Evolutionary conservation across 164 flowering plant genomes (phyloP).

Genomic region (Magnolia kwangsiensis): DNA sequence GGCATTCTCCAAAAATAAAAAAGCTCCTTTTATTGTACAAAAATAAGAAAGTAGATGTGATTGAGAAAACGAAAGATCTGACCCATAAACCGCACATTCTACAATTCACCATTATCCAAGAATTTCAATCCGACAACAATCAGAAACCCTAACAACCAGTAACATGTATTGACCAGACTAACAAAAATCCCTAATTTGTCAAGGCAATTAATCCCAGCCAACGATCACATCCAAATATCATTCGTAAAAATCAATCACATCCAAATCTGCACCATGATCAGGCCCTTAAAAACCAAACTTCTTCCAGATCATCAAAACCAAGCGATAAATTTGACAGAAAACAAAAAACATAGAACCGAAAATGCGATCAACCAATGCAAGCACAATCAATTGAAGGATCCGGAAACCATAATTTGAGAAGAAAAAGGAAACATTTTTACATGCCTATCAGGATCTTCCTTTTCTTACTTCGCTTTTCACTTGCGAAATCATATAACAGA

Average conservation of each 20-base stretch:
- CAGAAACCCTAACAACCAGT: not conserved
- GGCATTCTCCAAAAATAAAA: not conserved
- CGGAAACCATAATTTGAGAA: constrained; percentile 18
- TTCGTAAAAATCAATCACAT: not conserved
- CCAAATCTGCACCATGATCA: constrained; percentile 5
- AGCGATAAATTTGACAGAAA: not conserved
- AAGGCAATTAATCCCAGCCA: not conserved
- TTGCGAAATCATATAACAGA: no score
- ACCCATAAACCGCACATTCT: not conserved
- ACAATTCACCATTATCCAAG: not conserved
- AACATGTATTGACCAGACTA: not conserved
- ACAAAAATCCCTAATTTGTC: not conserved
- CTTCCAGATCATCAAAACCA: not conserved
- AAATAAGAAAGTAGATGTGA: not conserved
- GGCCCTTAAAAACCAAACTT: not conserved
- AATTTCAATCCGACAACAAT: not conserved
- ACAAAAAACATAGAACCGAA: not conserved
- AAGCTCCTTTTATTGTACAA: not conserved
- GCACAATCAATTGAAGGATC: not conserved
- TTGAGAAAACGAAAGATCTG: not conserved
- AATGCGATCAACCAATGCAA: not conserved
- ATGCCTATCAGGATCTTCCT: constrained; percentile 27
- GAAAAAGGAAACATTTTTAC: constrained; percentile 20
- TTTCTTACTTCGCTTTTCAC: no score
- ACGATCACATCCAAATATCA: not conserved